Conservation (phyloP, 495 filamentous ascomycete species). For the Neurospora africana region DNA sequence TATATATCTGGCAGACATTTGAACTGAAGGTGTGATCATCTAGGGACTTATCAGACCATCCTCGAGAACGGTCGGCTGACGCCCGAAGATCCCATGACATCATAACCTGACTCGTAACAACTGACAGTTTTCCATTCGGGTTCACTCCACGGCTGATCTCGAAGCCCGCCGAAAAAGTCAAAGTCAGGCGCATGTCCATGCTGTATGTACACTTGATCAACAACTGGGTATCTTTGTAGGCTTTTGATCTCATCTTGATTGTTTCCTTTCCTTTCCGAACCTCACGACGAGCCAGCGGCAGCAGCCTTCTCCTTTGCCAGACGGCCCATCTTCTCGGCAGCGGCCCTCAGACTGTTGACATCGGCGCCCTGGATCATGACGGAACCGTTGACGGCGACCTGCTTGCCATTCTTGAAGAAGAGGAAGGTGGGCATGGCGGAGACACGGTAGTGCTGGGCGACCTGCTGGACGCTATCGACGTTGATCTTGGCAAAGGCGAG, state of each 20-base stretch:
- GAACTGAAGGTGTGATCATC: neutral
- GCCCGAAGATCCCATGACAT: neutral
- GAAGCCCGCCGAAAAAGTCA: neutral
- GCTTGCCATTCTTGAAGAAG: constrained; percentile 68
- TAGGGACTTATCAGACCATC: neutral
- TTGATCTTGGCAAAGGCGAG: constrained; percentile 52
- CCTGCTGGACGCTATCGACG: constrained; percentile 42
- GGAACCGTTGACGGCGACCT: constrained; percentile 56
- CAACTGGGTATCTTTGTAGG: neutral
- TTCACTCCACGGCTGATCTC: neutral
- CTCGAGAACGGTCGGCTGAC: neutral
- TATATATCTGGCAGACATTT: neutral
- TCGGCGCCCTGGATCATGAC: constrained; percentile 21
- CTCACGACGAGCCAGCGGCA: constrained; percentile 4
- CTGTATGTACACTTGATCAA: neutral
- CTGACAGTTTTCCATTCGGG: neutral
- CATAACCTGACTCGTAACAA: neutral
- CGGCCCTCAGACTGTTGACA: constrained; percentile 8
- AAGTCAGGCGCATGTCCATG: neutral
- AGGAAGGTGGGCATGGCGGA: constrained; percentile 76
- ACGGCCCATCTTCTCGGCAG: constrained; percentile 18
- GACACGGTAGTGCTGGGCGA: constrained; percentile 39
- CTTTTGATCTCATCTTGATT: neutral
- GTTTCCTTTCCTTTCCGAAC: neutral
- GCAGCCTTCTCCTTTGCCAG: constrained; percentile 22